Evolutionary conservation across 2,329 filamentous ascomycete genomes (phyloP), one percentile per base, ranked within the genome.

Genomic region (Coniosporium tulheliwenetii): DNA sequence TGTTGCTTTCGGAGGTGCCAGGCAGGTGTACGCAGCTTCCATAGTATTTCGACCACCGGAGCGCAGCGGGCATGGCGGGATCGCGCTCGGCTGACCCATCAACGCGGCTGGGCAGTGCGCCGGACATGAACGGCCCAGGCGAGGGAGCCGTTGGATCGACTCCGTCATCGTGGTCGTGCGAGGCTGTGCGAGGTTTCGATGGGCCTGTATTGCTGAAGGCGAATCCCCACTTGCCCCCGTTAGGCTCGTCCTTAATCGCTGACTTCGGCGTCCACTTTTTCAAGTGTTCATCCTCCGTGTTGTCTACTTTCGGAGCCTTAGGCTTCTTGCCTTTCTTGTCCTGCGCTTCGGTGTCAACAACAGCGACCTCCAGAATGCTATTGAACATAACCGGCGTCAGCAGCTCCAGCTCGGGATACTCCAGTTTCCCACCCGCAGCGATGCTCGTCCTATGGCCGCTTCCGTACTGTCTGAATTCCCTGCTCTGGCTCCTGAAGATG

Each of bases 381-480:
- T 5, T 14, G 12, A 52, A 49, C 32, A 50, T 37, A 10, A 63
- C 50, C 7, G 60, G 51, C 2, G 64, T 58, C 29, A 69, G 39
- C 5, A 69, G 52, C 46, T 70, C 66, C 39, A 70, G 50, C 41
- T 70, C 66, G 1, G 66, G 66, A 43, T 63, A 57, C 30, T 60
- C 56, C 3, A 69, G 48, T n/a, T 52, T 56, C 1, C 65, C 65
- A 12, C 61, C 58, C 10, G 57, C 54, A 0, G 61, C 51, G 10
- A 66, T 54, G 1, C 59, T 63, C 33, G 60, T 64, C 2, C 66
- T 58, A 44, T 67, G 62, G 19, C 65, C 65, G 40, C 59, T 55
- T 2, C 62, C 63, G 44, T 62, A 52, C 31, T 48, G 52, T 39
- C 52, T 53, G 44, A 56, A 63, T 43, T 54, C 61, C 26, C 48